phyloP scores from a whole-genome alignment of 2,329 filamentous ascomycete species.

The Penicillium concentricum region DNA sequence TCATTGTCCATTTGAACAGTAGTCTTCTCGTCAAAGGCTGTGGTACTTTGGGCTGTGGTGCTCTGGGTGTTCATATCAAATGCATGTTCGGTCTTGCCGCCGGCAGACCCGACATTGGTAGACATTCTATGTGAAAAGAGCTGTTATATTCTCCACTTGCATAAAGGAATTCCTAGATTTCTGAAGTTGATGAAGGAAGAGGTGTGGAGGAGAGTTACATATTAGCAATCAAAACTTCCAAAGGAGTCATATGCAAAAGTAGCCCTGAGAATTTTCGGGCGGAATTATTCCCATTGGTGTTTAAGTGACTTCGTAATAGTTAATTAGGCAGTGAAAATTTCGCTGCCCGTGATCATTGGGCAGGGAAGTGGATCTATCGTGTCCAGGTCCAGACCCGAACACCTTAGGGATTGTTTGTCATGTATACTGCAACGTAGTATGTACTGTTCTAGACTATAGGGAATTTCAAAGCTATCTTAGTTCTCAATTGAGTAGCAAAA shows the following conservation, averaged over 20 bases:
- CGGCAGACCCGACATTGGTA: conserved; percentile 17
- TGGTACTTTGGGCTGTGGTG: not conserved
- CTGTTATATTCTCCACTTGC: not conserved
- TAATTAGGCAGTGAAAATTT: conserved; percentile 8
- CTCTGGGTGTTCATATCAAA: conserved; percentile 6
- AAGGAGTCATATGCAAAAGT: conserved; percentile 14
- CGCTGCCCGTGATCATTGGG: conserved; percentile 8
- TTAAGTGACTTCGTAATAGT: conserved; percentile 6
- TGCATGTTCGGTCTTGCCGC: conserved; percentile 14
- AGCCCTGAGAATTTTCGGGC: conserved; percentile 1
- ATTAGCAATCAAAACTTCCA: conserved; percentile 17
- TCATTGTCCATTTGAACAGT: not conserved
- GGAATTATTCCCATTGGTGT: conserved; percentile 18
- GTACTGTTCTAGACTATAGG: not conserved
- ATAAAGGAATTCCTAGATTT: not conserved
- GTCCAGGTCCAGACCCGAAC: not conserved
- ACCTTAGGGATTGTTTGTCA: not conserved
- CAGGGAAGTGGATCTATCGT: conserved; percentile 8
- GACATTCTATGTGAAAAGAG: conserved; percentile 23
- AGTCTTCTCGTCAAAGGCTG: not conserved
- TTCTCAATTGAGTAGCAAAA: not conserved
- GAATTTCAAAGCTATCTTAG: not conserved
- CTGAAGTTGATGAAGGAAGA: not conserved
- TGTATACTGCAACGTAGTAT: not conserved
- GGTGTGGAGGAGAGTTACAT: conserved; percentile 2